Percentiles rank a stretch among this genome's conserved stretches.
These are phyloP conservation scores for Trichoderma afroharzianum DNA, from an alignment of 2,329 filamentous ascomycete genomes.

Conservation along the genomic window DNA sequence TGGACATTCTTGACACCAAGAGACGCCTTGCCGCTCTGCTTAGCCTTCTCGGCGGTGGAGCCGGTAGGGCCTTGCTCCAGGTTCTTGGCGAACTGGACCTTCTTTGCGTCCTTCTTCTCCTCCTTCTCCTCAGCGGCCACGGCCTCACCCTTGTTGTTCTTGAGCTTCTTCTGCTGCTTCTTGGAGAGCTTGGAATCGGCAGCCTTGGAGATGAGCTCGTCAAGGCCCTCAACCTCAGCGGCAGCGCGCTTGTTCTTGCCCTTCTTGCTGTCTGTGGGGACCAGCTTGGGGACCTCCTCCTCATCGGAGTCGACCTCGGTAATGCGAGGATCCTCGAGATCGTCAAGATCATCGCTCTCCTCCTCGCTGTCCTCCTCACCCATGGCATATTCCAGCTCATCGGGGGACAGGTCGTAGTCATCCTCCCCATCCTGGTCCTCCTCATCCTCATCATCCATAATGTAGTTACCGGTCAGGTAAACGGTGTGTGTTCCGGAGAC, in stretches of 20 bases:
- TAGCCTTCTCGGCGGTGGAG: conserved; percentile 53
- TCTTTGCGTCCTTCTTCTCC: conserved; percentile 70
- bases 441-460: conserved; percentile 66
- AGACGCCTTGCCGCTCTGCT: conserved; percentile 42
- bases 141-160: conserved; percentile 96
- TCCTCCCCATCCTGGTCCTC: conserved; percentile 62
- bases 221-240: conserved; percentile 69
- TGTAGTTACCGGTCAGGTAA: conserved; percentile 94
- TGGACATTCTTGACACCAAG: conserved; percentile 74
- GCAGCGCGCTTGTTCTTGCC: conserved; percentile 94
- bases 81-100: conserved; percentile 98
- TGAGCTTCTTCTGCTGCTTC: conserved; percentile 96
- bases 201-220: conserved; percentile 78
- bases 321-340: conserved; percentile 73
- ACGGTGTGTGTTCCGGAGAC: conserved; percentile 86
- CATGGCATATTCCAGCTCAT: conserved; percentile 71
- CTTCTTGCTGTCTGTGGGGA: conserved; percentile 52
- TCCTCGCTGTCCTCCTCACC: conserved; percentile 70
- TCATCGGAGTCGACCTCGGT: conserved; percentile 80
- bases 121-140: conserved; percentile 60
- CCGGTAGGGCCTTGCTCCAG: conserved; percentile 93
- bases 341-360: conserved; percentile 74
- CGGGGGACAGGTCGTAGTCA: conserved; percentile 77
- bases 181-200: conserved; percentile 82
- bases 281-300: conserved; percentile 66